Conservation (phyloP, 345 rosid genomes). For the Eucalyptus curtisii region DNA sequence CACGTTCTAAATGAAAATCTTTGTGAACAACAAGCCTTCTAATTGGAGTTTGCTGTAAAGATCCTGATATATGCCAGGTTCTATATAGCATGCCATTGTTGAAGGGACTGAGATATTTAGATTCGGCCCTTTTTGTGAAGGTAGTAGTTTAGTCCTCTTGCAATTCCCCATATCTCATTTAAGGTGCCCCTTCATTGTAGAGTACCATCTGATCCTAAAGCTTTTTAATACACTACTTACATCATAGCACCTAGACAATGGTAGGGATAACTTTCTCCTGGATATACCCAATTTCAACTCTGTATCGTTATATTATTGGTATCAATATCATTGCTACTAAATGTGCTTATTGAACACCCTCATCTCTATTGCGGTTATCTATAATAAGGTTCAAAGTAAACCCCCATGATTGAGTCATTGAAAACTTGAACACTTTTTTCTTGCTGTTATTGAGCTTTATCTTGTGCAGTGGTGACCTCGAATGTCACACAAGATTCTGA, state of each 20-base stretch:
- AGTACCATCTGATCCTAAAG: neutral
- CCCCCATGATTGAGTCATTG: neutral
- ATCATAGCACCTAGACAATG: neutral
- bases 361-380: neutral
- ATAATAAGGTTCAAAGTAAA: neutral
- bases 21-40: neutral
- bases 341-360: neutral
- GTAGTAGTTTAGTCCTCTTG: neutral
- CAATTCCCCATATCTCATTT: neutral
- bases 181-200: neutral
- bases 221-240: neutral
- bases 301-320: neutral
- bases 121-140: neutral
- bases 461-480: neutral
- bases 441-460: neutral
- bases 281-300: neutral
- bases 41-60: neutral
- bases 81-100: neutral
- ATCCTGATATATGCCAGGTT: neutral
- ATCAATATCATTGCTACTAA: neutral
- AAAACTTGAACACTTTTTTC: neutral
- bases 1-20: neutral
- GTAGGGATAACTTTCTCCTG: neutral
- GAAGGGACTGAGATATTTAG: neutral
- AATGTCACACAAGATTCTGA: neutral